phyloP scores from a whole-genome alignment of 2,329 filamentous ascomycete genomes.

The Phoma sp. region DNA sequence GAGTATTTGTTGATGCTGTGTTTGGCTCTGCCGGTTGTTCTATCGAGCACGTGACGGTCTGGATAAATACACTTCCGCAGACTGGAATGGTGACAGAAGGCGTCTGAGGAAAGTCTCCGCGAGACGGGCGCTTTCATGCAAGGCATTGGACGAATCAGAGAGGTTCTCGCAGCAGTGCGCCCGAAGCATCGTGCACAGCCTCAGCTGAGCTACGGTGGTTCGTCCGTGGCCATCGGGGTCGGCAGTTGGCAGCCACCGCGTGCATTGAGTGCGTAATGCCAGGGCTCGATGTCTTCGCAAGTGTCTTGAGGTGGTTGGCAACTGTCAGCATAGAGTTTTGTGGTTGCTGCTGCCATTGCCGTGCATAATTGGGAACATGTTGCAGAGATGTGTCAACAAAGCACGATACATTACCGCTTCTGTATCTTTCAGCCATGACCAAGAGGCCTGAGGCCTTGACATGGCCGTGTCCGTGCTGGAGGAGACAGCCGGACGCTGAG shows the following conservation, averaged over 20 bases:
- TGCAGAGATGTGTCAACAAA: not conserved
- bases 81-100: not conserved
- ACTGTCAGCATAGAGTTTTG: not conserved
- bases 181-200: constrained; percentile 13
- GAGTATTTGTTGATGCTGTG: not conserved
- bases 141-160: constrained; percentile 5
- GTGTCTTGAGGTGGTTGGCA: constrained; percentile 4
- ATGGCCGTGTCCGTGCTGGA: constrained; percentile 1
- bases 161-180: not conserved
- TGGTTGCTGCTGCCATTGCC: not conserved
- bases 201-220: constrained; percentile 18
- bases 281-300: constrained; percentile 9
- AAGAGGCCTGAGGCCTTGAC: not conserved
- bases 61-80: not conserved
- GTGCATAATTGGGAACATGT: not conserved
- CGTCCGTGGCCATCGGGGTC: constrained; percentile 18
- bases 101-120: not conserved
- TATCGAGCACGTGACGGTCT: not conserved
- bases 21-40: not conserved
- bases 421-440: constrained; percentile 1
- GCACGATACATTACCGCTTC: constrained; percentile 9
- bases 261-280: constrained; percentile 28
- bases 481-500: not conserved
- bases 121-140: constrained; percentile 1
- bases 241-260: constrained; percentile 12